A percentile compares a stretch with the other conserved stretches of the same genome.
phyloP scores from a whole-genome alignment of 352 stramenopile species.

The Phytophthora podocarpi region DNA sequence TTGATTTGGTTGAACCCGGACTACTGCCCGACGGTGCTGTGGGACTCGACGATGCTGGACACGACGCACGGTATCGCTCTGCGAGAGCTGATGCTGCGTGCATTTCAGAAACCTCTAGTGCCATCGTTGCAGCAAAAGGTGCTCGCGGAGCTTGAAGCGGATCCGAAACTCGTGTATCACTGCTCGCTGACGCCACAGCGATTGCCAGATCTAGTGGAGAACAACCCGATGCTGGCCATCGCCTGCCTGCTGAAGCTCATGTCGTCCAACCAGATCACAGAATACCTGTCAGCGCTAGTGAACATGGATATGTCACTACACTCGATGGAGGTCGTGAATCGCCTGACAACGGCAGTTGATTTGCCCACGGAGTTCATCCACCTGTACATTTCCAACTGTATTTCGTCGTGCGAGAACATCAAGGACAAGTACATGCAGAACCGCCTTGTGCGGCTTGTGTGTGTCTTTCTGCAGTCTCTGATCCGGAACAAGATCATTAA shows the following conservation, averaged over 20 bases:
- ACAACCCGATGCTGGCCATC: constrained; percentile 98
- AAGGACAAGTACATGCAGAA: constrained; percentile 99
- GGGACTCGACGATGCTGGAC: constrained; percentile 91
- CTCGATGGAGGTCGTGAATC: constrained; percentile 98
- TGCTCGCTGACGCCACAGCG: constrained; percentile 93
- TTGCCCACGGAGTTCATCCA: constrained; percentile 98
- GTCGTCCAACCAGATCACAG: constrained; percentile 92
- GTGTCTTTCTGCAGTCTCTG: constrained; percentile 98
- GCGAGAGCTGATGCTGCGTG: constrained; percentile 90
- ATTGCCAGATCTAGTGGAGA: constrained; percentile 96
- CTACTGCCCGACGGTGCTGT: constrained; percentile 90
- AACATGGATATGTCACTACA: constrained; percentile 99
- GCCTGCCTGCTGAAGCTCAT: constrained; percentile 95
- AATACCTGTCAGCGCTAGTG: constrained; percentile 97
- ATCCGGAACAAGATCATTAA: constrained; percentile 99
- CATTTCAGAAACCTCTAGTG: constrained; percentile 89
- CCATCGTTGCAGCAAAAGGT: constrained; percentile 91
- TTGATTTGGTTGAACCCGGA: constrained; percentile 93
- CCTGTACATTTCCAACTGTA: constrained; percentile 99
- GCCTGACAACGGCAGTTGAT: constrained; percentile 91
- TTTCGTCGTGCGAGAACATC: constrained; percentile 98
- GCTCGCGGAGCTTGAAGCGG: constrained; percentile 86
- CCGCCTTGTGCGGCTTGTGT: constrained; percentile 97
- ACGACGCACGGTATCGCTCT: constrained; percentile 86
- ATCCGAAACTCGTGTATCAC: constrained; percentile 92